A percentile compares a stretch with the other conserved stretches of the same genome.
phyloP scores from a whole-genome alignment of 2,329 filamentous ascomycete species.

The Diaporthe citrichinensis region DNA sequence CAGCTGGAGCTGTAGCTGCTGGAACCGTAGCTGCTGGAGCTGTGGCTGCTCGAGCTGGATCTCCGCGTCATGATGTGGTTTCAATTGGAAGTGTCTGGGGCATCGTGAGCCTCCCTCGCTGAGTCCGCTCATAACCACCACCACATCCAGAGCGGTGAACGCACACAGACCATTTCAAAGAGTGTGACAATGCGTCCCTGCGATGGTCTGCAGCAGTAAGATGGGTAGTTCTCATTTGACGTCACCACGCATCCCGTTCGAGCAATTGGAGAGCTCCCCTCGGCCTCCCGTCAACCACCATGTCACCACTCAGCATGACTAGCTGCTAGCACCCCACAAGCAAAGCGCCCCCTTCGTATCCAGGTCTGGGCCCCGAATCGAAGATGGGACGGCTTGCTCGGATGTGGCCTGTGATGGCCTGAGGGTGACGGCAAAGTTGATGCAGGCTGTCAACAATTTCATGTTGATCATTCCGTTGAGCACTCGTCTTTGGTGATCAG shows the following conservation, averaged over 20 bases:
- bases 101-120: not conserved
- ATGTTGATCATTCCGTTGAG: not conserved
- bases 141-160: not conserved
- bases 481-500: not conserved
- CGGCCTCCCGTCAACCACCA: not conserved
- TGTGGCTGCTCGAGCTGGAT: not conserved
- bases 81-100: not conserved
- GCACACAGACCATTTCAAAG: not conserved
- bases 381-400: not conserved
- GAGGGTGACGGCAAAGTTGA: not conserved
- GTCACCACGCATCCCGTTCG: constrained; percentile 19
- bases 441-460: not conserved
- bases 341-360: constrained; percentile 4
- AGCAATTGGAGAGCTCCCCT: constrained; percentile 27
- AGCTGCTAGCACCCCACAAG: constrained; percentile 17
- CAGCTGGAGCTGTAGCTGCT: not conserved
- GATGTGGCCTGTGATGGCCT: not conserved
- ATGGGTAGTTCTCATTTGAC: constrained; percentile 15
- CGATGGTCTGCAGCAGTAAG: constrained; percentile 3
- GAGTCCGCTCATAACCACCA: not conserved
- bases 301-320: constrained; percentile 28
- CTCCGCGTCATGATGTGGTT: constrained; percentile 15
- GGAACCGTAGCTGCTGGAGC: not conserved
- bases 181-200: not conserved
- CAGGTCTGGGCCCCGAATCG: not conserved